phyloP scores from a whole-genome alignment of 2,329 filamentous ascomycete species.

The Daldinia sp. region DNA sequence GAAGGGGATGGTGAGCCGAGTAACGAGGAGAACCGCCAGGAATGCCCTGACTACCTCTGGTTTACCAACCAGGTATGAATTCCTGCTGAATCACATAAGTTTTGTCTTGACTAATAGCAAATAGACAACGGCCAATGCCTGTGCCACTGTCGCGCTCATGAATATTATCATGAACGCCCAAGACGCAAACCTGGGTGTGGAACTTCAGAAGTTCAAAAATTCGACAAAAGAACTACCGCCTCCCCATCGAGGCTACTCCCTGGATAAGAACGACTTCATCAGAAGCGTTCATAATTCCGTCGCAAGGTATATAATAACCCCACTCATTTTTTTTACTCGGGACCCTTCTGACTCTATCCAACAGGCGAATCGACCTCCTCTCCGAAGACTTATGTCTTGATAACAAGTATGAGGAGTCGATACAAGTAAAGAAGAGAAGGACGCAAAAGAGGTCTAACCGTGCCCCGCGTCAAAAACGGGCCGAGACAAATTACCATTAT shows the following conservation, averaged over 20 bases:
- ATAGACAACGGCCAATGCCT: constrained; percentile 84
- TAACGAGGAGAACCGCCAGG: constrained; percentile 58
- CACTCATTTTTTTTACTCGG: neutral
- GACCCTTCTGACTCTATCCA: constrained; percentile 20
- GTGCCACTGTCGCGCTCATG: constrained; percentile 90
- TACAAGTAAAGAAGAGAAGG: constrained; percentile 53
- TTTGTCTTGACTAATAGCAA: constrained; percentile 33
- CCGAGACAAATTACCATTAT: constrained; percentile 83
- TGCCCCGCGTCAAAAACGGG: constrained; percentile 51
- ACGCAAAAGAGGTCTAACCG: constrained; percentile 32
- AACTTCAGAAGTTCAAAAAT: constrained; percentile 78
- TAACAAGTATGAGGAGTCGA: constrained; percentile 63
- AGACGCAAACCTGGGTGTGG: constrained; percentile 74
- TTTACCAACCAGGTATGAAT: constrained; percentile 87
- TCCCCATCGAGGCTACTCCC: constrained; percentile 78
- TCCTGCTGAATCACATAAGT: neutral
- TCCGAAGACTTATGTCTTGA: constrained; percentile 75
- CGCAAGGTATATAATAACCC: constrained; percentile 65
- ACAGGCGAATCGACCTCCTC: constrained; percentile 79
- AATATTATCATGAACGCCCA: constrained; percentile 92
- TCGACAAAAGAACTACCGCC: constrained; percentile 77
- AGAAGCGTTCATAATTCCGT: constrained; percentile 90
- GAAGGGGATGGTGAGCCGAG: constrained; percentile 64
- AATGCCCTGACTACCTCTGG: constrained; percentile 78
- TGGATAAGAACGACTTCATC: constrained; percentile 81